Conservation (phyloP, 1,139 yeast genomes). For the Lodderomyces margitis region DNA sequence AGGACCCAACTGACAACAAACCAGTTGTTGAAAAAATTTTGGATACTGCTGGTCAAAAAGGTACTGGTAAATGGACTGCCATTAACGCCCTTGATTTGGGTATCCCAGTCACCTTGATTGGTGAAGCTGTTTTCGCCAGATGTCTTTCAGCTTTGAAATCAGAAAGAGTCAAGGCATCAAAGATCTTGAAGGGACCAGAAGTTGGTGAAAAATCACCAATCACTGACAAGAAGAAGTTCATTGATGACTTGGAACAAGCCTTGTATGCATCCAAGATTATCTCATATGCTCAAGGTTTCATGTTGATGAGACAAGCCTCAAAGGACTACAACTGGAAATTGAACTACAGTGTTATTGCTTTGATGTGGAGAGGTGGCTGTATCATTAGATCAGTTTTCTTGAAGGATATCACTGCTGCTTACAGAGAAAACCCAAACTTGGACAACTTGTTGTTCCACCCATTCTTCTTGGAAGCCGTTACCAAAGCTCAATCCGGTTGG, state of each 20-base stretch:
- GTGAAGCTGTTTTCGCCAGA: constrained; percentile 98
- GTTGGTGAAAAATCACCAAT: constrained; percentile 51
- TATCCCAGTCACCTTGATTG: constrained; percentile 96
- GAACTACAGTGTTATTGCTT: constrained; percentile 97
- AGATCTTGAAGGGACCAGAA: constrained; percentile 73
- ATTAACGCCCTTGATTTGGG: constrained; percentile 97
- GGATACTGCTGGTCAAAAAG: constrained; percentile 98
- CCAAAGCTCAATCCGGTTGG: constrained; percentile 96
- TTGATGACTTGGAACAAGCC: constrained; percentile 96
- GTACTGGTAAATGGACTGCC: constrained; percentile 99
- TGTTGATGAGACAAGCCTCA: constrained; percentile 98
- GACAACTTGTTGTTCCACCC: constrained; percentile 95
- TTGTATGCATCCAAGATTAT: constrained; percentile 97
- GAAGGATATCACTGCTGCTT: constrained; percentile 95
- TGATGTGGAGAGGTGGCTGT: constrained; percentile 99
- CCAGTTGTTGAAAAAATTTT: constrained; percentile 95
- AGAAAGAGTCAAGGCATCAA: constrained; percentile 87
- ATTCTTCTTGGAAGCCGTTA: constrained; percentile 88
- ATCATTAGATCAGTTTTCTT: constrained; percentile 98
- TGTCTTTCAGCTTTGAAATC: constrained; percentile 89
- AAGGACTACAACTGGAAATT: constrained; percentile 95
- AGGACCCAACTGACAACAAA: constrained; percentile 82
- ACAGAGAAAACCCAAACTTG: constrained; percentile 87
- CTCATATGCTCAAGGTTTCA: constrained; percentile 98
- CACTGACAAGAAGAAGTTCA: constrained; percentile 60